These are phyloP conservation scores for Coriolopsis trogii DNA, from an alignment of 1,284 basidiomycete genomes.

Conservation along the genomic window DNA sequence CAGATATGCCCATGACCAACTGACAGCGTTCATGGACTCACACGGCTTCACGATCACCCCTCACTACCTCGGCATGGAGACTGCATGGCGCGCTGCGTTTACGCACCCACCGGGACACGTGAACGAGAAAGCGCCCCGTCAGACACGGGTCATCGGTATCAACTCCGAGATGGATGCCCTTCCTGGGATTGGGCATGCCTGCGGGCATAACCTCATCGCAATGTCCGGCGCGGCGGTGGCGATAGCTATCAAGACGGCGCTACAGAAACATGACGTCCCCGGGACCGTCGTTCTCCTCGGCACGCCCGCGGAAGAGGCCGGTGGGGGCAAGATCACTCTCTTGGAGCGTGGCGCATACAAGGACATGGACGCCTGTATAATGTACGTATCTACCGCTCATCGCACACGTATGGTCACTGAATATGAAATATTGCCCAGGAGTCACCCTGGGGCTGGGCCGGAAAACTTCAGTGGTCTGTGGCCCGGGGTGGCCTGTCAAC, in stretches of 20 bases:
- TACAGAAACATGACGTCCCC: slow-evolving; percentile 63
- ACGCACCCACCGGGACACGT: slow-evolving; percentile 21
- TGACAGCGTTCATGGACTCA: slow-evolving; percentile 39
- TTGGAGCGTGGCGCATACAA: slow-evolving; percentile 75
- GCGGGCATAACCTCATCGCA: slow-evolving; percentile 87
- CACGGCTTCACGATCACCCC: slow-evolving; percentile 63
- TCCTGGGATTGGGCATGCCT: slow-evolving; percentile 69
- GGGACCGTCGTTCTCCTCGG: slow-evolving; percentile 81
- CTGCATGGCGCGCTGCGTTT: slow-evolving; percentile 74
- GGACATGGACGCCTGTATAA: slow-evolving; percentile 78
- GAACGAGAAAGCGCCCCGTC: neutral
- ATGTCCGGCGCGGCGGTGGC: slow-evolving; percentile 78
- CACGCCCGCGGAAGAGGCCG: slow-evolving; percentile 85
- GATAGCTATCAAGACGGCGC: slow-evolving; percentile 67
- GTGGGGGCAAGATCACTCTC: slow-evolving; percentile 77
- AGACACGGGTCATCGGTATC: slow-evolving; percentile 63
- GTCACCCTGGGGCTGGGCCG: slow-evolving; percentile 61
- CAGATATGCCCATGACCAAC: slow-evolving; percentile 40
- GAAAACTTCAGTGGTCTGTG: slow-evolving; percentile 50
- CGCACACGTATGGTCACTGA: slow-evolving; percentile 8
- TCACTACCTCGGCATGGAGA: slow-evolving; percentile 57
- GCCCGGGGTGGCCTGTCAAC: slow-evolving; percentile 59
- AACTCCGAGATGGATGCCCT: slow-evolving; percentile 78
- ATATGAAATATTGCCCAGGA: slow-evolving; percentile 47
- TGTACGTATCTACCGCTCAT: slow-evolving; percentile 44